Evolutionary conservation across 176 grass and related monocot species (phyloP).

Genomic region (Bromus sterilis): DNA sequence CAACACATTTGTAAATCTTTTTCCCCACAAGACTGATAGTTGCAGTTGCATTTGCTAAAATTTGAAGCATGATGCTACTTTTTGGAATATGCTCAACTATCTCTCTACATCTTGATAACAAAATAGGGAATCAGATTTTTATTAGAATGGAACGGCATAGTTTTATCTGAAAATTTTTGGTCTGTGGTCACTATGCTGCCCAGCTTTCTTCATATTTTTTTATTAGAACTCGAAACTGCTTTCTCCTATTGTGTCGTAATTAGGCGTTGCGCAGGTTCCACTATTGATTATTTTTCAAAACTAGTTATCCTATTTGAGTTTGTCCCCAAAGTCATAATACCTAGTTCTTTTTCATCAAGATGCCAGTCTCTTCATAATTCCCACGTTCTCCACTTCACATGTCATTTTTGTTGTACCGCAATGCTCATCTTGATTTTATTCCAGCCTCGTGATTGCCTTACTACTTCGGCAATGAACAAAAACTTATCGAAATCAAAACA

Average conservation of each 20-base stretch:
- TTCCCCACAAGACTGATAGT: neutral
- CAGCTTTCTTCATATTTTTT: neutral
- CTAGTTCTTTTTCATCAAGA: neutral
- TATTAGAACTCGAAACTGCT: neutral
- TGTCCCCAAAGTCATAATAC: neutral
- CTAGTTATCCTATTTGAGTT: neutral
- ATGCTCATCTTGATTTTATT: slow-evolving; percentile 22
- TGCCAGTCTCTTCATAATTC: neutral
- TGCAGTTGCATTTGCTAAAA: slow-evolving; percentile 2
- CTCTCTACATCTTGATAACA: neutral
- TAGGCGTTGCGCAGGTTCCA: neutral
- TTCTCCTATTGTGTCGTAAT: neutral
- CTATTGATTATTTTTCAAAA: neutral
- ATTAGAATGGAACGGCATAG: neutral
- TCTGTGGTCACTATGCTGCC: neutral
- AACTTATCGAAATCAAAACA: slow-evolving; percentile 11
- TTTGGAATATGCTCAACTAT: neutral
- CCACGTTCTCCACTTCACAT: neutral
- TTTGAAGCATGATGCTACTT: neutral
- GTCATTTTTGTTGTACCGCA: neutral
- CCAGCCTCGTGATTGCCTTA: slow-evolving; percentile 76
- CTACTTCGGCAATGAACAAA: slow-evolving; percentile 12
- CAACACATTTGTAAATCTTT: neutral
- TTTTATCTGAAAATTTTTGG: neutral
- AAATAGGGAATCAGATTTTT: neutral